Percentiles rank a stretch among this genome's conserved stretches.
These are phyloP conservation scores for Penicillium oxalicum DNA, from an alignment of 2,329 filamentous ascomycete species.

Conservation along the genomic window DNA sequence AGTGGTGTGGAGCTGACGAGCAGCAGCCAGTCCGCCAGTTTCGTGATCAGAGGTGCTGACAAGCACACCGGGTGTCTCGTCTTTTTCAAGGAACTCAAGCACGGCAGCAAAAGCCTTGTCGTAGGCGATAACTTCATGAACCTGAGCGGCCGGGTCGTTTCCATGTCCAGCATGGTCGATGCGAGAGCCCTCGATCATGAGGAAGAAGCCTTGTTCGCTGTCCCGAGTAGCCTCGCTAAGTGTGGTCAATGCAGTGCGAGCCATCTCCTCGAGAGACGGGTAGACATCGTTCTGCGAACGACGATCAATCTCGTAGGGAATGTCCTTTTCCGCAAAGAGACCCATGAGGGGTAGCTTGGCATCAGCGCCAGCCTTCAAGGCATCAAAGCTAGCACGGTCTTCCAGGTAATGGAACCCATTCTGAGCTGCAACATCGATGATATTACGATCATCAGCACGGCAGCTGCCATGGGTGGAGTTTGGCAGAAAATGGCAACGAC, in stretches of 20 bases:
- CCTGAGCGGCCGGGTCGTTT: conserved; percentile 78
- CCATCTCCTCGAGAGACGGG: conserved; percentile 88
- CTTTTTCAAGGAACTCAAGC: conserved; percentile 73
- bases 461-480: conserved; percentile 79
- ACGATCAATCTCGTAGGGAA: conserved; percentile 92
- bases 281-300: conserved; percentile 71
- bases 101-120: conserved; percentile 80
- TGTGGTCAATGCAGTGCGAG: conserved; percentile 69
- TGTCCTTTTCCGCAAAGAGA: conserved; percentile 73
- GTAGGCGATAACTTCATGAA: conserved; percentile 90
- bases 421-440: conserved; percentile 65
- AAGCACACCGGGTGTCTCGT: conserved; percentile 66
- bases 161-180: conserved; percentile 92
- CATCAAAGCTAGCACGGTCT: conserved; percentile 68
- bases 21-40: conserved; percentile 80
- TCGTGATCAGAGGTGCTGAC: conserved; percentile 94
- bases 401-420: conserved; percentile 77
- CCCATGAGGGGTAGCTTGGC: conserved; percentile 77
- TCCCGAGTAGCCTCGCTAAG: conserved; percentile 75
- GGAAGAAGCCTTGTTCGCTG: conserved; percentile 88
- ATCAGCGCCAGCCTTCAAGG: conserved; percentile 58
- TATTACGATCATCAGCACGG: conserved; percentile 68
- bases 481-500: conserved; percentile 85
- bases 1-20: conserved; percentile 57
- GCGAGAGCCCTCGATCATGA: conserved; percentile 95